Conservation (phyloP, 2,329 filamentous ascomycete species). For the Clarireedia paspali region DNA sequence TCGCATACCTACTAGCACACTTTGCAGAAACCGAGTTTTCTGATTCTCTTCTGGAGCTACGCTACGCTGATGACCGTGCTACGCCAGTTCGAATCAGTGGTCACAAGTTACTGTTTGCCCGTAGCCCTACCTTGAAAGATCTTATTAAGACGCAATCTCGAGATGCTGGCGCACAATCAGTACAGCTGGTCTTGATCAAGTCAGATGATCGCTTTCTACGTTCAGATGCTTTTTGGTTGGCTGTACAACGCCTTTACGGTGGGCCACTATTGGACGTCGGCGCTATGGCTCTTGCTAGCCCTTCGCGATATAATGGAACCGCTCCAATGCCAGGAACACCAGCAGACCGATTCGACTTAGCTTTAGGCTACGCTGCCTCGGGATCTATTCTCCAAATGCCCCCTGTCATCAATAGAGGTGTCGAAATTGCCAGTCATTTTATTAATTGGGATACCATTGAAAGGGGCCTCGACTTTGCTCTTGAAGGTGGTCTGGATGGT, state of each 20-base stretch:
- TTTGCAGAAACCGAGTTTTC: conserved; percentile 35
- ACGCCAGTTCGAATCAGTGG: conserved; percentile 40
- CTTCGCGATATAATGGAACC: conserved; percentile 14
- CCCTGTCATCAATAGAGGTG: conserved; percentile 47
- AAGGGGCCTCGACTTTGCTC: conserved; percentile 49
- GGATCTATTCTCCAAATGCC: conserved; percentile 50
- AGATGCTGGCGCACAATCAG: conserved; percentile 24
- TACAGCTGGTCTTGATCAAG: conserved; percentile 38
- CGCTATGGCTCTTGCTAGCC: conserved; percentile 9
- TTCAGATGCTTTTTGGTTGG: conserved; percentile 48
- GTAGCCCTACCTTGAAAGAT: conserved; percentile 38
- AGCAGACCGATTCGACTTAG: conserved; percentile 42
- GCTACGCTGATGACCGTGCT: conserved; percentile 35
- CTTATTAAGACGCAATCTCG: conserved; percentile 23
- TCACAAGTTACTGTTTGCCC: conserved; percentile 48
- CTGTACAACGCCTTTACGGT: conserved; percentile 51
- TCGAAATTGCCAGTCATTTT: conserved; percentile 50
- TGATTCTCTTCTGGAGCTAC: conserved; percentile 41
- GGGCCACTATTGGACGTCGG: conserved; percentile 38
- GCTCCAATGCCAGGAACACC: conserved; percentile 33
- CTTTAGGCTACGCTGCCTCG: conserved; percentile 58
- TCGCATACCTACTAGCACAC: conserved; percentile 34
- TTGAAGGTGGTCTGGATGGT: conserved; percentile 37
- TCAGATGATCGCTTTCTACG: conserved; percentile 45
- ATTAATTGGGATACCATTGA: conserved; percentile 58